Percentiles rank a stretch among this genome's conserved stretches.
phyloP scores from a whole-genome alignment of 2,329 filamentous ascomycete genomes.

The Diaporthe velutina region DNA sequence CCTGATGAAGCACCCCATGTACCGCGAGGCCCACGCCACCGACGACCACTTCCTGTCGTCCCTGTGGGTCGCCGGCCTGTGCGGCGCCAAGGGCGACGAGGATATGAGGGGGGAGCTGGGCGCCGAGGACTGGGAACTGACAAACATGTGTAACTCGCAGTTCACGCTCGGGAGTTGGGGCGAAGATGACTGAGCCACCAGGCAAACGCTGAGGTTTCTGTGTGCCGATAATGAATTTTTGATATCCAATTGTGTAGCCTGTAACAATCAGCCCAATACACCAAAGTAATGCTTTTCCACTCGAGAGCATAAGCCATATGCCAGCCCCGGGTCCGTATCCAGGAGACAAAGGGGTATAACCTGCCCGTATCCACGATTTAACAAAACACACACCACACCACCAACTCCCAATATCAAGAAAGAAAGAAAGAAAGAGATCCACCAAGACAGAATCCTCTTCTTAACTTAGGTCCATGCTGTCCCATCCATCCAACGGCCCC shows the following conservation, averaged over 20 bases:
- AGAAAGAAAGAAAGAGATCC: neutral
- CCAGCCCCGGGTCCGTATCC: neutral
- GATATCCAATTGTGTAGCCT: constrained; percentile 10
- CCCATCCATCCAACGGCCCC: constrained; percentile 49
- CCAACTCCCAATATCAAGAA: neutral
- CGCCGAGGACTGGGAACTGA: constrained; percentile 77
- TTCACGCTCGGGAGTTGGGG: constrained; percentile 63
- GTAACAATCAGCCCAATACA: constrained; percentile 1
- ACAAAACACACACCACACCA: neutral
- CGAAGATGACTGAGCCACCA: constrained; percentile 26
- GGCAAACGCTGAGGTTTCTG: neutral
- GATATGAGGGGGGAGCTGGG: constrained; percentile 56
- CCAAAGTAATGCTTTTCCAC: neutral
- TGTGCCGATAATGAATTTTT: neutral
- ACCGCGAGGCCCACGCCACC: constrained; percentile 75
- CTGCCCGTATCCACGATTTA: neutral
- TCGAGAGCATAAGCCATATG: neutral
- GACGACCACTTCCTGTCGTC: constrained; percentile 79
- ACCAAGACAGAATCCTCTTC: neutral
- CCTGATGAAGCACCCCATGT: constrained; percentile 77
- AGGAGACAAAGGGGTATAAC: constrained; percentile 6
- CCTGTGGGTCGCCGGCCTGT: constrained; percentile 72
- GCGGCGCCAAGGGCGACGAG: constrained; percentile 62
- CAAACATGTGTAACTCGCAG: constrained; percentile 74
- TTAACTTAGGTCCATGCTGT: constrained; percentile 44